phyloP scores from a whole-genome alignment of 2,329 filamentous ascomycete genomes.

The Aspergillus neoniger region DNA sequence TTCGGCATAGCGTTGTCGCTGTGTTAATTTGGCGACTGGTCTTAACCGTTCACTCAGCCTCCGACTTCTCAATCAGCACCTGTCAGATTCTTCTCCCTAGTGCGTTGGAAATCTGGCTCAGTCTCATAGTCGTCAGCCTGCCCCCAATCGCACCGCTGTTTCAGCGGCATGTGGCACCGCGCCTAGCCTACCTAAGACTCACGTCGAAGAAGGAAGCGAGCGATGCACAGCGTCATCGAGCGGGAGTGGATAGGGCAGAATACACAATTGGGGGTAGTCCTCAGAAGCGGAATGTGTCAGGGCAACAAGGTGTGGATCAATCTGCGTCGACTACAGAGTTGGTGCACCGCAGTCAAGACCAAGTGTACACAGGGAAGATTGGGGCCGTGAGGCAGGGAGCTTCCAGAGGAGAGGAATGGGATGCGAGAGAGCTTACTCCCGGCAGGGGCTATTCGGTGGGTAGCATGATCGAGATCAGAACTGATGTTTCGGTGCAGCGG shows the following conservation, averaged over 20 bases:
- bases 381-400: not conserved
- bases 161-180: not conserved
- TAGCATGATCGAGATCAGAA: not conserved
- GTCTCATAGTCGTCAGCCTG: not conserved
- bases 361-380: not conserved
- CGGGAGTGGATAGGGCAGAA: too few relatives aligned
- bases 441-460: not conserved
- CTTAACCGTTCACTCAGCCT: not conserved
- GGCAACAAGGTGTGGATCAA: not conserved
- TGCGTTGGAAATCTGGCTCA: not conserved
- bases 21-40: not conserved
- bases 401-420: not conserved
- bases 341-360: not conserved
- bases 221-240: not conserved
- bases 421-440: not conserved
- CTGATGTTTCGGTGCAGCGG: not conserved
- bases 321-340: not conserved
- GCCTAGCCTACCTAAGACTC: not conserved
- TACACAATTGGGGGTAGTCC: not conserved
- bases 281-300: not conserved
- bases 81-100: not conserved
- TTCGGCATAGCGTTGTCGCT: not conserved
- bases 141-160: not conserved
- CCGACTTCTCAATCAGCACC: not conserved
- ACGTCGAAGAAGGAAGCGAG: not conserved